Percentiles rank a stretch among this genome's conserved stretches.
phyloP scores from a whole-genome alignment of 768 basidiomycete genomes.

The Boletus bicolor region DNA sequence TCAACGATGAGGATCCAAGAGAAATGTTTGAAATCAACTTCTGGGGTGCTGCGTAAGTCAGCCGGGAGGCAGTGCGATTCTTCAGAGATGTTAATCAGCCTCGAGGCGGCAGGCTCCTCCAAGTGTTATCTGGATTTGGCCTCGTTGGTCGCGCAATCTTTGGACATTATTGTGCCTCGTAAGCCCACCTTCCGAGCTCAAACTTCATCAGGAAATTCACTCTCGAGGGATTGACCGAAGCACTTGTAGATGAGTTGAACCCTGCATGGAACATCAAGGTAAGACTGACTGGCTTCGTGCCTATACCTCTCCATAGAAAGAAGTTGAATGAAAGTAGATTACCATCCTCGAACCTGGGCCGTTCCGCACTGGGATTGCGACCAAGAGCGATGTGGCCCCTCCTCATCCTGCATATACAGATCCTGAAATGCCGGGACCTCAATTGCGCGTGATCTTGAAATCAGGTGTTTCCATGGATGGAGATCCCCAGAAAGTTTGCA shows the following conservation, averaged over 20 bases:
- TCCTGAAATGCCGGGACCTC: constrained; percentile 4
- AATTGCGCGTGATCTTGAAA: background rate
- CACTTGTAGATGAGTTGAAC: constrained; percentile 7
- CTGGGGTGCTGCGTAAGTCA: constrained; percentile 32
- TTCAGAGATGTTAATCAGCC: constrained; percentile 39
- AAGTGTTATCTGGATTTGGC: constrained; percentile 30
- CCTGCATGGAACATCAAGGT: constrained; percentile 25
- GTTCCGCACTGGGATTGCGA: constrained; percentile 6
- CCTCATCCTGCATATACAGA: constrained; percentile 18
- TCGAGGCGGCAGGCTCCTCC: constrained; percentile 35
- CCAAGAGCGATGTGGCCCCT: background rate
- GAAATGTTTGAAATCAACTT: constrained; percentile 38
- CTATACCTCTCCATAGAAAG: background rate
- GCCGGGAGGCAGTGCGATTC: constrained; percentile 29
- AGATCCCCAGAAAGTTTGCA: constrained; percentile 21
- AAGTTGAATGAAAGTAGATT: constrained; percentile 7
- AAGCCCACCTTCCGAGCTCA: background rate
- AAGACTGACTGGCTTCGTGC: background rate
- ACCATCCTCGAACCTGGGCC: constrained; percentile 23
- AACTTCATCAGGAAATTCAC: constrained; percentile 17
- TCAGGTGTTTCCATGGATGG: background rate
- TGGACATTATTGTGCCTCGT: constrained; percentile 30
- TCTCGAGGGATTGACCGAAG: constrained; percentile 29
- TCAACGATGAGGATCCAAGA: constrained; percentile 30
- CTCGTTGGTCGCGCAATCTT: constrained; percentile 5